Base-by-base conservation (phyloP, 805 yeast genomes). In the Saccharomycopsis javanensis region DNA sequence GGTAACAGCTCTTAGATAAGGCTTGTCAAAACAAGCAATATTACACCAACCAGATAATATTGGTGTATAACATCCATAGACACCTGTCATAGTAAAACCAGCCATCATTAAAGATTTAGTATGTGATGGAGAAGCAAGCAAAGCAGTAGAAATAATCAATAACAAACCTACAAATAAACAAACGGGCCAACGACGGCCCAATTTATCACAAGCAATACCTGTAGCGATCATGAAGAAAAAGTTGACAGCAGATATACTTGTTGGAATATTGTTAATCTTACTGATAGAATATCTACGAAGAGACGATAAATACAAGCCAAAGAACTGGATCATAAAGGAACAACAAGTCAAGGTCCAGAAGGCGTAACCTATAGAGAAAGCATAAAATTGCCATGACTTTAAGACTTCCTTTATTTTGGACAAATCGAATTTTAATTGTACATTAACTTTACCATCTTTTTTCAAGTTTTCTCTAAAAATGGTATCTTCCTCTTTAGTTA, bases 261-360 rank as follows among this genome's bases (percentile, higher is more conserved):
- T 20, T 4, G 46, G 20, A 10, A 38, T 16, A n/a, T 38, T 38
- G 11, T 38, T 38, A n/a, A 38, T 20, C 25, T 20, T 38, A 10
- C 25, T 16, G n/a, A 38, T n/a, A n/a, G 46, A 38, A 38, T 38
- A 38, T 4, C 11, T 16, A 7, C n/a, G 8, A 38, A 38, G 46
- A 10, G 46, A 38, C 60, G 78, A 72, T 54, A 85, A 73, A 90
- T 90, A 84, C 58, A 86, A 71, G 4, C 68, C 63, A 77, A 81
- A 10, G 82, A 74, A 11, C 85, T 85, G 54, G 80, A 73, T 20
- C 76, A 71, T 1, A 79, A 77, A 59, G 80, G 80, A 66, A 77
- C 76, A 65, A 79, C 78, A 68, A 82, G 82, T 82, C 84, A 81
- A 57, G 84, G 79, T 63, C 82, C 72, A 42, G 81, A 74, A 62